Base-by-base conservation (phyloP, 495 filamentous ascomycete genomes). In the Penicillium maclennaniae region DNA sequence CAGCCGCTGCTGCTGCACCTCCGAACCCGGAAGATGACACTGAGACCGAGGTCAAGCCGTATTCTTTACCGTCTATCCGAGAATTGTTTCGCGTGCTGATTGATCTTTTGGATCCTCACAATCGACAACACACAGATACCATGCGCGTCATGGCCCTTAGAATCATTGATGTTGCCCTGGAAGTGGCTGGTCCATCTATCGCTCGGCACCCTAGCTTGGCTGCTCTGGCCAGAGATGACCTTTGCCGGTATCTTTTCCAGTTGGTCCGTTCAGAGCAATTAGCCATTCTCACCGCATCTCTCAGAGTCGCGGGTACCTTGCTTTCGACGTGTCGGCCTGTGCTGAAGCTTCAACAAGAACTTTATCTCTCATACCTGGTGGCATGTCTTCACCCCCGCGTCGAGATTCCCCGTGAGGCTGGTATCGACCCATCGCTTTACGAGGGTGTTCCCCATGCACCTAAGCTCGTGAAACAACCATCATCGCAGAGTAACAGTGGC, bases 111-210 rank as follows among this genome's bases (percentile, higher is more conserved):
- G 91, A 97, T 60, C 93, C 93, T 1, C 89, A 97, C 58, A 92
- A 97, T 61, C 83, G 83, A 38, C 87, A 91, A 58, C 89, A 96
- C 69, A 91, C 89, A 14, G 93, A 99, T 65, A 85, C 89, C 8
- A 95, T 97, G 87, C 82, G 92, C 58, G 89, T 97, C 20, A 97
- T 97, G 91, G 93, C 95, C 6, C 74, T 99, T 48, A 81, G 95
- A 28, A 97, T 99, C 52, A 95, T 97, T 52, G 93, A 97, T 75
- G 93, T 99, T 31, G 92, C 93, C 10, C 79, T 99, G 37, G 93
- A 99, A 66, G 92, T 97, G 52, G 92, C 93, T 20, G 93, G 93
- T 0, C 92, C 93, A 1, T 95, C 92, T 0, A 97, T 99, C 62
- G 89, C 91, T 43, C 88, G 88, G 52, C 95, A 99, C 66, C 91